phyloP scores from a whole-genome alignment of 164 flowering plant species.

The Vitis cinerea region DNA sequence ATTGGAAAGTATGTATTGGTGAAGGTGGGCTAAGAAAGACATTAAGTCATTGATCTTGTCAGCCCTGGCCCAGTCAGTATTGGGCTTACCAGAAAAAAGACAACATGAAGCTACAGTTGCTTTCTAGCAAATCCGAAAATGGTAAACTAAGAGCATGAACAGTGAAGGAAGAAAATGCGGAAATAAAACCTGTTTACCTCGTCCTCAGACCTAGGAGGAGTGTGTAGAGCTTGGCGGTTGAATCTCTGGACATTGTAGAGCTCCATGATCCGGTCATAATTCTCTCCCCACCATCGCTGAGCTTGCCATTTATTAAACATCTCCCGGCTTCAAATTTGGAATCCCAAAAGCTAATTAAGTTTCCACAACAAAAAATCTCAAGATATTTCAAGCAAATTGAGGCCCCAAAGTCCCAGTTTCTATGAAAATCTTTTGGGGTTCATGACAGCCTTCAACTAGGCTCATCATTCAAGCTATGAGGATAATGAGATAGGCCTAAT shows the following conservation, averaged over 20 bases:
- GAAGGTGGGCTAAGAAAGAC: not conserved
- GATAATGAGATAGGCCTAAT: not conserved
- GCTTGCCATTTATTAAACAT: constrained; percentile 98
- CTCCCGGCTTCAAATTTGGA: constrained; percentile 72
- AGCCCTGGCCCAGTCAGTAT: no score
- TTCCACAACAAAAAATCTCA: not conserved
- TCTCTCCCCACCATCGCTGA: constrained; percentile 99
- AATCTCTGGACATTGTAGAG: constrained; percentile 97
- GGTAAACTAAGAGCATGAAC: no score
- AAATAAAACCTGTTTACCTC: constrained; percentile 50
- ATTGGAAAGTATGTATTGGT: not conserved
- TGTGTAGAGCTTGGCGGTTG: constrained; percentile 80
- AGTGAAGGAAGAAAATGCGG: not conserved
- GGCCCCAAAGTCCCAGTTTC: not conserved
- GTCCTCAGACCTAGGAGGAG: constrained; percentile 86
- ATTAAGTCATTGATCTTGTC: no score
- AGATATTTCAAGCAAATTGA: constrained; percentile 1
- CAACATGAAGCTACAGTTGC: no score
- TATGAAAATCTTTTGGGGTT: not conserved
- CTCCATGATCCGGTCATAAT: constrained; percentile 90
- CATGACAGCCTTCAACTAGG: not conserved
- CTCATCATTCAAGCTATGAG: not conserved
- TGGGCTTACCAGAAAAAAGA: no score
- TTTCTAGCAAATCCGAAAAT: no score
- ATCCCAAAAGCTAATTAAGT: constrained; percentile 1